Base-by-base conservation (phyloP, 2,329 filamentous ascomycete species). In the Aspergillus neoniger region DNA sequence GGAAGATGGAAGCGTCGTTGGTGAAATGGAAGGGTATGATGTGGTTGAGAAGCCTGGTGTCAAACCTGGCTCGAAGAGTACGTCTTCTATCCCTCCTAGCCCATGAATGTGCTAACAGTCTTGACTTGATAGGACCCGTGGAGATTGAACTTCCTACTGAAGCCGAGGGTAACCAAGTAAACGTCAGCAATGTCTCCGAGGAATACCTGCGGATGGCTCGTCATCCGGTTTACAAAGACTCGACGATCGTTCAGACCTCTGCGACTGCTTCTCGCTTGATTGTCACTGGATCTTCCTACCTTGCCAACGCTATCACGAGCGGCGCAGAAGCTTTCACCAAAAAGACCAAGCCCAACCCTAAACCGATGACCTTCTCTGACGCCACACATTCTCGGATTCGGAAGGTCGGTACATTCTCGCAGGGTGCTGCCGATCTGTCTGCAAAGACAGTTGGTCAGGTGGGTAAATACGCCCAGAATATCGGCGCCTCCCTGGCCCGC, bases 1-100 rank as follows among this genome's bases (percentile, higher is more conserved):
- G 77, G 94, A 98, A 74, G 91, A 99, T 77, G 95, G 95, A 55
- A 96, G 91, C 69, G 91, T 99, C 8, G 91, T 99, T 28, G 95
- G 95, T 49, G 94, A 99, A 79, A 81, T 99, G 63, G 90, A 94
- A 60, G 90, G 89, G 17, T 94, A 91, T 70, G 82, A 92, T 65
- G 85, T 96, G 17, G 82, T 94, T 15, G 92, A 97, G 71, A 86
- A 93, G 65, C 82, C 86, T 28, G 84, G 83, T 54, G 83, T 99
- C 63, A 87, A 89, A 73, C 88, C 89, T 15, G 95, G 95, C n/a
- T 94, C 91, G 5, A 98, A 99, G 83, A 91, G 92, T 96, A 81
- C 73, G 83, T 70, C 28, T 44, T 54, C 55, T 23, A 14, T 23
- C 17, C 28, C 38, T 9, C 19, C 9, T 23, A 41, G 6, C 12